These are phyloP conservation scores for Amoebophrya sp. DNA, from an alignment of 169 alveolate genomes.

Conservation along the genomic window DNA sequence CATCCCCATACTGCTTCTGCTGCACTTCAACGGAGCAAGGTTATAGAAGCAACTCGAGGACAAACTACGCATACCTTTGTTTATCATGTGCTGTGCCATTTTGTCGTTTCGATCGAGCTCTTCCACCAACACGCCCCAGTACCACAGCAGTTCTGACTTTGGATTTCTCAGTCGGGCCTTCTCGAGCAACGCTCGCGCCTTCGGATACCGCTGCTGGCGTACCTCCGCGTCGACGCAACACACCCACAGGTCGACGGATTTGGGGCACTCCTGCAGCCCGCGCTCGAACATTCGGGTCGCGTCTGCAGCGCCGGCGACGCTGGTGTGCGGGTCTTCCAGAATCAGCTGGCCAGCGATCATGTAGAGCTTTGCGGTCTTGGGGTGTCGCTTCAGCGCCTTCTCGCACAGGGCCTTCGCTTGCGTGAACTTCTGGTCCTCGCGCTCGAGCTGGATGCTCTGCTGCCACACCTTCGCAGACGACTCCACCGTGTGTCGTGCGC, in stretches of 20 bases:
- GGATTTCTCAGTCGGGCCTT: slow-evolving; percentile 78
- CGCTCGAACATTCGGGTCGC: slow-evolving; percentile 45
- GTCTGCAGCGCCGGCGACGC: slow-evolving; percentile 21
- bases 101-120: slow-evolving; percentile 72
- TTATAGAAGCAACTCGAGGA: neutral
- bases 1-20: too few relatives aligned
- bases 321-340: slow-evolving; percentile 55
- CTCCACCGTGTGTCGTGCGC: slow-evolving; percentile 61
- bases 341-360: slow-evolving; percentile 77
- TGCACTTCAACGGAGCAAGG: too few relatives aligned
- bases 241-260: slow-evolving; percentile 67
- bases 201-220: slow-evolving; percentile 60
- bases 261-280: slow-evolving; percentile 31
- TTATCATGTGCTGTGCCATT: slow-evolving; percentile 75
- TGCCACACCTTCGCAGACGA: slow-evolving; percentile 61
- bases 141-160: slow-evolving; percentile 80
- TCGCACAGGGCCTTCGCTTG: slow-evolving; percentile 63
- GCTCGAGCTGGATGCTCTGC: slow-evolving; percentile 79
- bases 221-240: slow-evolving; percentile 67
- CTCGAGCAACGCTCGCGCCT: slow-evolving; percentile 83
- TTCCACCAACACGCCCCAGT: slow-evolving; percentile 82
- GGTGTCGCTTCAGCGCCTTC: slow-evolving; percentile 65
- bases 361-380: slow-evolving; percentile 70
- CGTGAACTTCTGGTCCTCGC: slow-evolving; percentile 59
- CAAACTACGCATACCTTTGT: slow-evolving; percentile 66